These are phyloP conservation scores for Populus euphratica DNA, from an alignment of 345 rosid genomes.

Conservation along the genomic window DNA sequence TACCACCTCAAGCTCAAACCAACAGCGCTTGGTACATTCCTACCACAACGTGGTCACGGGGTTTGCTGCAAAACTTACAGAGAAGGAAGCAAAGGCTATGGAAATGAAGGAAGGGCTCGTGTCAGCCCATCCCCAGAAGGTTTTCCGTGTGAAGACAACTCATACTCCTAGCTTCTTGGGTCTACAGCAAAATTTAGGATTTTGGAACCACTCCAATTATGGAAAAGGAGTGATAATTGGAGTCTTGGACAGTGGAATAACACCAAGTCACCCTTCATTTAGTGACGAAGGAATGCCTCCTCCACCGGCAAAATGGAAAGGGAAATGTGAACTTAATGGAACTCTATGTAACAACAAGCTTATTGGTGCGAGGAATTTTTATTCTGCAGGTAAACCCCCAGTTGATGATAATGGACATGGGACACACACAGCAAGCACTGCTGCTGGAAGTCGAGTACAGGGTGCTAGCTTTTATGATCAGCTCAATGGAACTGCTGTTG, in stretches of 20 bases:
- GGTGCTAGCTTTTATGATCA: constrained; percentile 25
- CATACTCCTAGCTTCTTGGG: constrained; percentile 17
- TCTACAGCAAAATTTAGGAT: constrained; percentile 1
- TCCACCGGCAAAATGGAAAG: constrained; percentile 22
- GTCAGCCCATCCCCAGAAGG: constrained; percentile 19
- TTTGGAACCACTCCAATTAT: constrained; percentile 16
- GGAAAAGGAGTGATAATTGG: constrained; percentile 23
- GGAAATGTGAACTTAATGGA: constrained; percentile 17
- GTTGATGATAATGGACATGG: constrained; percentile 26
- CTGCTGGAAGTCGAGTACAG: constrained; percentile 48
- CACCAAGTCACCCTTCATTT: constrained; percentile 23
- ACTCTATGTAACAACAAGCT: constrained; percentile 17
- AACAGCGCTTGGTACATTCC: constrained; percentile 20
- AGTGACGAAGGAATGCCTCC: constrained; percentile 25
- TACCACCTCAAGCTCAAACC: constrained; percentile 6
- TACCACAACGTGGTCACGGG: constrained; percentile 25
- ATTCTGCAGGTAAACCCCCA: not conserved
- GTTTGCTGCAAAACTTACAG: constrained; percentile 31
- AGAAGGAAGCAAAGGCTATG: constrained; percentile 22
- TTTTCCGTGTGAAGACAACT: constrained; percentile 19
- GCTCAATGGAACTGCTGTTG: constrained; percentile 51
- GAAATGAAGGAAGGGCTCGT: constrained; percentile 22
- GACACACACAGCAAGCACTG: constrained; percentile 24
- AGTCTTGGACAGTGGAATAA: constrained; percentile 18
- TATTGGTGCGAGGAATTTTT: constrained; percentile 18